phyloP scores from a whole-genome alignment of 495 filamentous ascomycete genomes.

The Bacidia rubella region DNA sequence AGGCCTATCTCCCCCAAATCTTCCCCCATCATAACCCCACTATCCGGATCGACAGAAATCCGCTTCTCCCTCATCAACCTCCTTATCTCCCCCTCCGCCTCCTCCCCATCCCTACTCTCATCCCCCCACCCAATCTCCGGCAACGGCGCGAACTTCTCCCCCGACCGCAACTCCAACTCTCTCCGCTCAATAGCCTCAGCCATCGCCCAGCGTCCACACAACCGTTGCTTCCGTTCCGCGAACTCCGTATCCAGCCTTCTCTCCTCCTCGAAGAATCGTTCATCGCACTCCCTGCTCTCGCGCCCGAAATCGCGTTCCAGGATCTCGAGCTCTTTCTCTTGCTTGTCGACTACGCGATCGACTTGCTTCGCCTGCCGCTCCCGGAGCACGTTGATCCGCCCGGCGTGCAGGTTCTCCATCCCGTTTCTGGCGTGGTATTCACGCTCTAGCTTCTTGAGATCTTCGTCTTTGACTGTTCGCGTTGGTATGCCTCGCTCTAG shows the following conservation, averaged over 20 bases:
- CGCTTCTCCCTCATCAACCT: neutral
- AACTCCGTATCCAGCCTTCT: constrained; percentile 33
- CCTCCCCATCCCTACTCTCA: constrained; percentile 3
- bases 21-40: neutral
- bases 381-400: constrained; percentile 66
- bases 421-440: constrained; percentile 55
- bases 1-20: neutral
- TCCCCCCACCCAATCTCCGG: constrained; percentile 19
- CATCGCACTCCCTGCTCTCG: constrained; percentile 26
- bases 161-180: constrained; percentile 40
- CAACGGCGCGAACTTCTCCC: constrained; percentile 35
- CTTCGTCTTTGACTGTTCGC: constrained; percentile 41
- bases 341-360: constrained; percentile 49
- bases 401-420: constrained; percentile 56
- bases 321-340: constrained; percentile 47
- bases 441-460: constrained; percentile 51
- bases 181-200: constrained; percentile 48
- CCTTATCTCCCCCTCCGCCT: constrained; percentile 2
- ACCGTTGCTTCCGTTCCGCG: constrained; percentile 32
- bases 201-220: constrained; percentile 48
- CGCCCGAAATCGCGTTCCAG: constrained; percentile 43
- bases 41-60: neutral
- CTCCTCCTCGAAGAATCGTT: constrained; percentile 36
- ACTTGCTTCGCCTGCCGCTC: constrained; percentile 60
- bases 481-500: constrained; percentile 18